These are phyloP conservation scores for Vaccinium vitisidaea DNA, from an alignment of 148 eudicot genomes.

Conservation along the genomic window DNA sequence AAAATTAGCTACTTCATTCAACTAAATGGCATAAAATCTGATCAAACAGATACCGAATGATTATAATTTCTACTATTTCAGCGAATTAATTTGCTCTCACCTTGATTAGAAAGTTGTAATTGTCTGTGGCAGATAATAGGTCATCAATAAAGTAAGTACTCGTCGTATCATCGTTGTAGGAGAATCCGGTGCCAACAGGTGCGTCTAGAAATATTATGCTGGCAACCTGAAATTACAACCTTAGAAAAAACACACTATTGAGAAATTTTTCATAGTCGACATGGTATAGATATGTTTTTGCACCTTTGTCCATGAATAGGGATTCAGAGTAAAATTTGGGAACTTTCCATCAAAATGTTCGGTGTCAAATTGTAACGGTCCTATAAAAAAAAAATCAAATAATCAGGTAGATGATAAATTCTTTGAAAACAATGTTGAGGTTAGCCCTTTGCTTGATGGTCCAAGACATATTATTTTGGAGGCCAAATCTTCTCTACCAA, in stretches of 20 bases:
- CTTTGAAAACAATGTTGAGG: no score
- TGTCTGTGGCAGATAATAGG: neutral
- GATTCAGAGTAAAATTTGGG: slow-evolving; percentile 14
- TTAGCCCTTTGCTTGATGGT: no score
- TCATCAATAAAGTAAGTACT: neutral
- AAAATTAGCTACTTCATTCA: neutral
- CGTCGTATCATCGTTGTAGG: slow-evolving; percentile 2
- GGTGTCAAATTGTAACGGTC: slow-evolving; percentile 11
- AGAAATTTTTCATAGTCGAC: neutral
- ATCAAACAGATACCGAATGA: neutral
- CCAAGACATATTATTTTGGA: no score
- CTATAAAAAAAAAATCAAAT: neutral
- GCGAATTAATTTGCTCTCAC: neutral
- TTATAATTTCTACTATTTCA: neutral
- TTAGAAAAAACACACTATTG: no score
- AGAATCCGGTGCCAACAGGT: slow-evolving; percentile 19
- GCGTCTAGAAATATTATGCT: slow-evolving; percentile 20
- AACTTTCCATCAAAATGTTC: neutral
- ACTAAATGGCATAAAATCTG: neutral
- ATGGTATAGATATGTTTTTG: neutral
- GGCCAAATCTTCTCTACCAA: no score
- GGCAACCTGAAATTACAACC: slow-evolving; percentile 1
- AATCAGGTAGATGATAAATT: neutral
- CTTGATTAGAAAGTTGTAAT: slow-evolving; percentile 9
- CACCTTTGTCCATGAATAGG: slow-evolving; percentile 21